Base-by-base conservation (phyloP, 2,329 filamentous ascomycete genomes). In the Eutypella sp. region DNA sequence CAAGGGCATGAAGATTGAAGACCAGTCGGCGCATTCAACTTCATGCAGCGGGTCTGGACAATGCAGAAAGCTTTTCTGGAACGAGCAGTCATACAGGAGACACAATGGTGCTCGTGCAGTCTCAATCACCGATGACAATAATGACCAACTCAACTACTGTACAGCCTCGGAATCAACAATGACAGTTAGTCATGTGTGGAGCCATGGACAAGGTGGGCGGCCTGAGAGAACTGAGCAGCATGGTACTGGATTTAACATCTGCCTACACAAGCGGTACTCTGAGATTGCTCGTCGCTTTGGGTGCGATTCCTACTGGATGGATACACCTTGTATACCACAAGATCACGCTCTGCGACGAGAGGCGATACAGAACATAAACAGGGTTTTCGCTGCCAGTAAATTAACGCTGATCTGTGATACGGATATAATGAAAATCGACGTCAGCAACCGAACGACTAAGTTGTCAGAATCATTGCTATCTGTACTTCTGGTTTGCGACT, bases 231-330 rank as follows among this genome's bases (percentile, higher is more conserved):
- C 7, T 29, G 25, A 7, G 25, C 7, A 29, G 7, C 13, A 29
- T 29, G 7, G 25, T 29, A 44, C 40, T 13, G 56, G 56, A 10
- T 46, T 59, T 36, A 59, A 59, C 37, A 29, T 15, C 19, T 62
- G 58, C 34, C 47, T 62, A 6, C 57, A 60, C 33, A 41, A 43
- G 5, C 50, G 59, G 20, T 60, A 56, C 33, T 19, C 29, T 11
- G 11, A 27, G 8, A 40, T 61, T 4, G 56, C 57, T 1, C 34
- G 23, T 29, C n/a, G 24, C 4, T 22, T 57, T 0, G 51, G 50
- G 18, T 61, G 58, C 39, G 42, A 50, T 2, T 61, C 59, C 0
- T 62, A 62, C 37, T 62, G 59, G 59, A 61, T 61, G 47, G 59
- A 62, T 45, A 54, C 56, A 1, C 42, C 57, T 20, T 61, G 59